A percentile compares a stretch with the other conserved stretches of the same genome.
Evolutionary conservation across 257 asterid species (phyloP).

Genomic region (Gentiana dahurica): DNA sequence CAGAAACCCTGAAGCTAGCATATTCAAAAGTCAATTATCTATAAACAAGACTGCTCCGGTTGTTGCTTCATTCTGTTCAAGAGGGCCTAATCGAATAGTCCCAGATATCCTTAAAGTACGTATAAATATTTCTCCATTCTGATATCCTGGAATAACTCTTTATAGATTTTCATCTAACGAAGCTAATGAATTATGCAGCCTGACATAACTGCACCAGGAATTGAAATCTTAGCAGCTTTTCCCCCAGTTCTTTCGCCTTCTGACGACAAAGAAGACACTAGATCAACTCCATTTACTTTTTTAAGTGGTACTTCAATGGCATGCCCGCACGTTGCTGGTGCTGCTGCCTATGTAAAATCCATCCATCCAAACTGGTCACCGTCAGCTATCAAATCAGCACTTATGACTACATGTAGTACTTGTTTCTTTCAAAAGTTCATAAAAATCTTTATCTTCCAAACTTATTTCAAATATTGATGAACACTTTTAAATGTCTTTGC

Average conservation of each 20-base stretch:
- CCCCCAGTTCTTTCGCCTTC: background rate
- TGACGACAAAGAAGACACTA: background rate
- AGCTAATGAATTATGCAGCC: background rate
- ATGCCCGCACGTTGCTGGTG: slow-evolving; percentile 15
- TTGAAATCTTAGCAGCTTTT: slow-evolving; percentile 12
- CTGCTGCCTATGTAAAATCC: slow-evolving; percentile 12
- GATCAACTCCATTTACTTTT: slow-evolving; percentile 1
- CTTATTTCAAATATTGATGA: background rate
- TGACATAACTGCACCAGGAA: slow-evolving; percentile 7
- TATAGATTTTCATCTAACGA: background rate
- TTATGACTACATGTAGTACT: slow-evolving; percentile 11
- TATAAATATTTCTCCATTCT: background rate
- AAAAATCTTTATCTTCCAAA: background rate
- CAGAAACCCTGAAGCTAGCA: slow-evolving; percentile 5
- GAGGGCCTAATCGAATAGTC: slow-evolving; percentile 6
- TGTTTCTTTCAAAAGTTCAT: no score
- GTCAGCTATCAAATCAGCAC: slow-evolving; percentile 10
- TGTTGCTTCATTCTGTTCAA: slow-evolving; percentile 8
- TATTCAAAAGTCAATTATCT: background rate
- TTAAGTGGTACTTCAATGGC: slow-evolving; percentile 13
- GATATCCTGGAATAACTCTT: no score
- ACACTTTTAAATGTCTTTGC: background rate
- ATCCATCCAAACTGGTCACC: slow-evolving; percentile 12
- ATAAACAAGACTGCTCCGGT: background rate
- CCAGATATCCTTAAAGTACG: slow-evolving; percentile 10